phyloP scores from a whole-genome alignment of 1,139 yeast species.

The Pneumocystis carinii region DNA sequence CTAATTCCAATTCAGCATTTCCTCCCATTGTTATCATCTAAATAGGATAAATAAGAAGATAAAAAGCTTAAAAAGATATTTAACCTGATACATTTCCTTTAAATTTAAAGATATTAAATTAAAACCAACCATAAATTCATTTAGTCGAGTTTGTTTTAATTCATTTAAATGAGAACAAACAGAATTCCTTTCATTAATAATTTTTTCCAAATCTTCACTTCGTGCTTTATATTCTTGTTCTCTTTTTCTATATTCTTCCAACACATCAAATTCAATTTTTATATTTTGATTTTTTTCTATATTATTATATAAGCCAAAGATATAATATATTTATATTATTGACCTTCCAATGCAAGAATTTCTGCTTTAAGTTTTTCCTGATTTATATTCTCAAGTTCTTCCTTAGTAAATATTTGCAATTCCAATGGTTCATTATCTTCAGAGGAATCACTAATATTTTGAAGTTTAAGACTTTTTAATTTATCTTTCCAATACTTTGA shows the following conservation, averaged over 20 bases:
- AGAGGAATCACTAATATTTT: conserved; percentile 15
- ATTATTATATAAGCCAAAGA: neutral
- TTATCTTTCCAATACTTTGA: conserved; percentile 26
- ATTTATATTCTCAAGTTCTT: conserved; percentile 40
- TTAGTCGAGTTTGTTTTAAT: conserved; percentile 56
- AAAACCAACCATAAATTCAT: conserved; percentile 90
- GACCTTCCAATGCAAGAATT: conserved; percentile 37
- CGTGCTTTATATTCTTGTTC: conserved; percentile 49
- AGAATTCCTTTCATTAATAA: conserved; percentile 53
- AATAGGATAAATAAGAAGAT: neutral
- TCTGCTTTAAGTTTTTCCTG: conserved; percentile 37
- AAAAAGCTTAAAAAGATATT: neutral
- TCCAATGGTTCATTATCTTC: conserved; percentile 12
- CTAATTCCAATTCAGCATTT: conserved; percentile 90
- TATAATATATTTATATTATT: neutral
- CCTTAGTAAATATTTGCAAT: conserved; percentile 34
- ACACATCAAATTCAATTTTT: conserved; percentile 55
- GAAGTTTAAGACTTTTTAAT: conserved; percentile 19
- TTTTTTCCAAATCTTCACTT: conserved; percentile 47
- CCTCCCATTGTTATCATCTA: conserved; percentile 96
- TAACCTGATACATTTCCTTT: conserved; percentile 77
- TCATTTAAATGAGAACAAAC: conserved; percentile 52
- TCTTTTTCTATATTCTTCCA: conserved; percentile 62
- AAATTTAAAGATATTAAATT: conserved; percentile 70
- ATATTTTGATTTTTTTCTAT: conserved; percentile 38